phyloP scores from a whole-genome alignment of 176 grass and related monocot genomes.

The Cenchrus americanus region DNA sequence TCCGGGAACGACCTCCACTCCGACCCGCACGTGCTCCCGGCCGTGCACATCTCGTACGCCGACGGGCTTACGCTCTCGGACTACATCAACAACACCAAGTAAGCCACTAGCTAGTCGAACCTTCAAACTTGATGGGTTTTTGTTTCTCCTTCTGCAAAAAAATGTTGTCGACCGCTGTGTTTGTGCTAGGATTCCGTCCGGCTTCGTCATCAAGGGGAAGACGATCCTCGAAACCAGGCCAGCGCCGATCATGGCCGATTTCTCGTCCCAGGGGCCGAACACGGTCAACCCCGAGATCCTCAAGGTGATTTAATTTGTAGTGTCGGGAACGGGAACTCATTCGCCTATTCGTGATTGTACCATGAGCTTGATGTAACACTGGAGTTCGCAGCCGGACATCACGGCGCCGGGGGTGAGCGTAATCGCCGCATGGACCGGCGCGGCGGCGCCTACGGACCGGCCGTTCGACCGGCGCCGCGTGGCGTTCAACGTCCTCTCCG shows the following conservation, averaged over 20 bases:
- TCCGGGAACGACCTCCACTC: constrained; percentile 39
- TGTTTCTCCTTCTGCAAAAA: not conserved
- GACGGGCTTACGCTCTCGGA: constrained; percentile 49
- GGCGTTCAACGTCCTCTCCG: constrained; percentile 49
- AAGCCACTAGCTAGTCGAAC: not conserved
- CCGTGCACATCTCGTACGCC: constrained; percentile 64
- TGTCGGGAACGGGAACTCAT: not conserved
- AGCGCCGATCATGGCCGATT: constrained; percentile 62
- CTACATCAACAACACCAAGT: constrained; percentile 54
- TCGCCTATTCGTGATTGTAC: not conserved
- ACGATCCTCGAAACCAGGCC: constrained; percentile 54
- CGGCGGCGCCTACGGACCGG: constrained; percentile 2
- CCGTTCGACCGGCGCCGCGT: constrained; percentile 53
- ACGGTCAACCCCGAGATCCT: constrained; percentile 60
- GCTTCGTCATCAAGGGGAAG: constrained; percentile 55
- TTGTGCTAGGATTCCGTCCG: constrained; percentile 39
- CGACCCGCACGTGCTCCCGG: constrained; percentile 64
- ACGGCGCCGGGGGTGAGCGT: constrained; percentile 66
- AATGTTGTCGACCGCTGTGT: not conserved
- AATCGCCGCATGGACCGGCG: constrained; percentile 56
- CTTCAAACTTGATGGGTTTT: not conserved
- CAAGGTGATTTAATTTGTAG: constrained; percentile 39
- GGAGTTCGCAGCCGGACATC: constrained; percentile 55
- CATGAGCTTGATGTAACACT: not conserved
- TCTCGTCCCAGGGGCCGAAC: constrained; percentile 76